A percentile compares a stretch with the other conserved stretches of the same genome.
These are phyloP conservation scores for Plasmodium gallinaceum DNA, from an alignment of 169 alveolate genomes.

Conservation along the genomic window DNA sequence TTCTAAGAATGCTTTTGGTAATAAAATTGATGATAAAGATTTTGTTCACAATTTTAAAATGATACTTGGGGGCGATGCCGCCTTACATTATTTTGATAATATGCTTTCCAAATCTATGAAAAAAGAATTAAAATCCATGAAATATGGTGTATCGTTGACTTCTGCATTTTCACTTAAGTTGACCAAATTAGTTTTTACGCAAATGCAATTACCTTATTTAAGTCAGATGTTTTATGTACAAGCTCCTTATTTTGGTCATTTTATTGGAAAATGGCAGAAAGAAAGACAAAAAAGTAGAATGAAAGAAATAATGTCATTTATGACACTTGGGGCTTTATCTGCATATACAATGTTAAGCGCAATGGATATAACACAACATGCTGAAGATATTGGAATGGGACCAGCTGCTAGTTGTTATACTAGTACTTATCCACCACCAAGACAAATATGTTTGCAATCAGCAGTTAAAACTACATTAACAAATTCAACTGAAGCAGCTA, in stretches of 20 bases:
- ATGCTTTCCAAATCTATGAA: constrained; percentile 85
- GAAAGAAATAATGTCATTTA: constrained; percentile 79
- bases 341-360: constrained; percentile 83
- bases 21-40: constrained; percentile 81
- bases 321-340: constrained; percentile 86
- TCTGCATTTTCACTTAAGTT: constrained; percentile 83
- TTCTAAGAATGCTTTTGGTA: constrained; percentile 77
- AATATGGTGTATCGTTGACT: constrained; percentile 85
- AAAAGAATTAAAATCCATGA: constrained; percentile 82
- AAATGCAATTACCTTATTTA: constrained; percentile 81
- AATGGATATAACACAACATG: constrained; percentile 86
- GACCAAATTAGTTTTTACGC: constrained; percentile 78
- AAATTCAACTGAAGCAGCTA: constrained; percentile 77
- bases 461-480: constrained; percentile 75
- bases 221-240: constrained; percentile 82
- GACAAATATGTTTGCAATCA: constrained; percentile 77
- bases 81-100: constrained; percentile 81
- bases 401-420: constrained; percentile 83
- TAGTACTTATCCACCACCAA: constrained; percentile 80
- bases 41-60: constrained; percentile 82
- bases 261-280: constrained; percentile 83
- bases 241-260: constrained; percentile 88
- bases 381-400: constrained; percentile 84
- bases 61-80: constrained; percentile 86
- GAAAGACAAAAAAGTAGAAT: constrained; percentile 80